These are phyloP conservation scores for Gymnopilus junonius DNA, from an alignment of 768 basidiomycete genomes.

Conservation along the genomic window DNA sequence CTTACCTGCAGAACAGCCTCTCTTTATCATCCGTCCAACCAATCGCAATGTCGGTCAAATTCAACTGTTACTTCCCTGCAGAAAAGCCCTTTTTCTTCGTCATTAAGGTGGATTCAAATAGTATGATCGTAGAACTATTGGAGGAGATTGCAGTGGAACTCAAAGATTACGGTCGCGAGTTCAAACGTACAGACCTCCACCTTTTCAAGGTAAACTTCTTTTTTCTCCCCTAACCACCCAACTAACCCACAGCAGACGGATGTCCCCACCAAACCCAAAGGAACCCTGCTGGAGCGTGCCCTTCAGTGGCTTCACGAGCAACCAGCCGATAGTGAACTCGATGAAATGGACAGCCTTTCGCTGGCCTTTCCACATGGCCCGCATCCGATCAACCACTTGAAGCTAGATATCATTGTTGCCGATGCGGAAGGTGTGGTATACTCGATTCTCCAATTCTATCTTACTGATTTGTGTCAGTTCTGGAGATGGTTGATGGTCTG, in stretches of 20 bases:
- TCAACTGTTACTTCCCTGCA: conserved; percentile 19
- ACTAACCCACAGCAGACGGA: conserved; percentile 20
- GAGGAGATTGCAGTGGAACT: conserved; percentile 12
- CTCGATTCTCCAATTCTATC: background rate
- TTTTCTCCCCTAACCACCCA: conserved; percentile 12
- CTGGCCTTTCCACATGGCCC: conserved; percentile 1
- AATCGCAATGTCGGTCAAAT: conserved; percentile 15
- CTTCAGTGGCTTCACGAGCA: conserved; percentile 20
- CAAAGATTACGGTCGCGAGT: background rate
- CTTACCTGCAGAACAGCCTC: no score
- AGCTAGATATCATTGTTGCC: background rate
- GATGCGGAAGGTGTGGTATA: conserved; percentile 12
- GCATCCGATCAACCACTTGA: background rate
- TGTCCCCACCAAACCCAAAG: conserved; percentile 11
- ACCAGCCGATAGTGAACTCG: conserved; percentile 1
- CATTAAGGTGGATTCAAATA: conserved; percentile 7
- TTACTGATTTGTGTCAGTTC: conserved; percentile 8
- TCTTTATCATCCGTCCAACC: no score
- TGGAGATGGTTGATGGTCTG: conserved; percentile 10
- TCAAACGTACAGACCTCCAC: conserved; percentile 11
- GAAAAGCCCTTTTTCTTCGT: conserved; percentile 14
- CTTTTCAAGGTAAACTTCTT: conserved; percentile 21
- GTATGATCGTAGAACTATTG: conserved; percentile 6
- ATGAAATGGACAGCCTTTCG: background rate
- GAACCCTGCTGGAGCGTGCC: conserved; percentile 12